Evolutionary conservation across 2,329 filamentous ascomycete genomes (phyloP), one percentile per base, ranked within the genome.

Genomic region (Clonostachys rosea): DNA sequence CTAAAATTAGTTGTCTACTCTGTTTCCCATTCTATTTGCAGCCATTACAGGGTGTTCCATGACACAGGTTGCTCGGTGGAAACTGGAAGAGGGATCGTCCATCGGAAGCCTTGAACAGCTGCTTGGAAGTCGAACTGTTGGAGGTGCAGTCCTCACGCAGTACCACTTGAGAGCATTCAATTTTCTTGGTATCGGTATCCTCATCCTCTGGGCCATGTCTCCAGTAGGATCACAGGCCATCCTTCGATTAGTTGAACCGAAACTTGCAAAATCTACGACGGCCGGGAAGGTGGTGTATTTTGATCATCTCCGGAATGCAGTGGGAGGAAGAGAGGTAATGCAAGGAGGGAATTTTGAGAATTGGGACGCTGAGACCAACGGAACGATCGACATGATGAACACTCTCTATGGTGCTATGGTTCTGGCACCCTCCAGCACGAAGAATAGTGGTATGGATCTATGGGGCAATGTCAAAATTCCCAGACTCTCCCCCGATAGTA

Each of bases 61-160:
- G 12, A 50, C 40, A 14, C 35, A 52, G 2, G n/a, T 40, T 4
- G 48, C 44, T 0, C 40, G 46, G 9, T 54, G 46, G 48, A 52
- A 41, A 24, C 42, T 54, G 1, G 50, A 54, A 37, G 34, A 45
- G 4, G 52, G 52, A 2, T 34, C 47, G 3, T 43, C 50, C 0
- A 16, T 54, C 12, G 35, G 36, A 1, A 34, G 37, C 5, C 45
- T 54, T 1, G 52, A 52, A 17, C 50, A 52, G 14, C 20, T 52
- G 5, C 47, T 52, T 5, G 48, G 52, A 6, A 54, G 52, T 9
- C 48, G 45, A 2, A 54, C 52, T 3, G 35, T 54, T 14, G 48
- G 50, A 1, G 43, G 46, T 3, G 45, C 50, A 13, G 10, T 52
- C 6, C 5, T 42, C 8, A 48, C 50, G 2, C 50, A 46, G 10